Evolutionary conservation across 305 asterid genomes (phyloP), one percentile per base, ranked within the genome.

Genomic region (Ilex paraguariensis): DNA sequence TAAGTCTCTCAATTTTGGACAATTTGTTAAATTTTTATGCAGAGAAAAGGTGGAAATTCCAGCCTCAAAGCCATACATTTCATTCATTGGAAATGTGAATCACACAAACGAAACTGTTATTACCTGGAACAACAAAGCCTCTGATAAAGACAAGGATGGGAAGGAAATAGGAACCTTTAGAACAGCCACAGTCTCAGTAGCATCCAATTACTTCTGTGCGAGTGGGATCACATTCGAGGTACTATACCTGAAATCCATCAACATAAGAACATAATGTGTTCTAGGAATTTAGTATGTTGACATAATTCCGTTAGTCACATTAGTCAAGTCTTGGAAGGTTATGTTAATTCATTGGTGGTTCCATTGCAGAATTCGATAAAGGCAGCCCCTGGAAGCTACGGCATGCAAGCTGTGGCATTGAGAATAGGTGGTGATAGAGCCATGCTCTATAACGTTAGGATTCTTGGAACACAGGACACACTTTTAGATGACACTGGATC

Each of bases 381-480:
- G 11, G 56, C 70, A 13, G 60, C 50, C 56, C 50, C 64, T 0
- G 75, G 81, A 40, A 91, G 86, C 0, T 31, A 67, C 3, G 81
- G 95, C 15, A 81, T 74, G 83, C 95, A 86, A 63, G 98, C 90
- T 2, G 96, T 88, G 69, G 96, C 95, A 3, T 46, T 86, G 70
- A 75, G 89, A 67, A 68, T 86, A 61, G 61, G 64, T 0, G 93
- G 94, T 0, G 90, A 91, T 14, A 84, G 75, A 45, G 85, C 96
- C 14, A 60, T 84, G 83, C 81, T 91, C 17, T 78, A 88, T 71
- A 80, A 56, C 28, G 95, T 54, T 3, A 73, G 90, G 5, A 84
- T 91, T 31, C 75, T 88, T 40, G 98, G 98, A 15, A 79, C 87
- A 6, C 96, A 91, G 54, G 96, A 91, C 6, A 86, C 98, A 0